Base-by-base conservation (phyloP, 768 basidiomycete species). In the Amanita muscaria region DNA sequence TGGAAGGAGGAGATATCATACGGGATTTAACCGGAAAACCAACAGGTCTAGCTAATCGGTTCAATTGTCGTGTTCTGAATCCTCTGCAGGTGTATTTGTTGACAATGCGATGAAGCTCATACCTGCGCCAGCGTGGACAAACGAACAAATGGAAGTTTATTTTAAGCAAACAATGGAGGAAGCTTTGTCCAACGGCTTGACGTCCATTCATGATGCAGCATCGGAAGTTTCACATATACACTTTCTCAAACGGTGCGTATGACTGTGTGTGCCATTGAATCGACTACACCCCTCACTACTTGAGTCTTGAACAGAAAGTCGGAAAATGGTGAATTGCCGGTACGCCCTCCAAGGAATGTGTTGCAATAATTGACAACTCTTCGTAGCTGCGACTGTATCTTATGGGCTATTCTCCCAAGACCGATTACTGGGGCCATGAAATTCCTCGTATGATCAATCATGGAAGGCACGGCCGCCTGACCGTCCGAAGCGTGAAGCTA, bases 71-170 rank as follows among this genome's bases (percentile, higher is more conserved):
- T n/a, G 23, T 9, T 22, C 6, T 24, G 14, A 7, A n/a, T 10
- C 21, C 8, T 36, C 5, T 16, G 27, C 24, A 73, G 88, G 88
- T 5, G 64, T 91, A 15, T 83, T 92, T 49, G 66, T 94, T 23
- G 94, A 98, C 62, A 88, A 88, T 24, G 94, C 93, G 0, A 89
- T 91, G 78, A 55, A 59, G 11, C 72, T 93, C 25, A 73, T 96
- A 14, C 78, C 74, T 2, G 64, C 66, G 9, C 92, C 90, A 0
- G 56, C 69, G 1, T 80, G 79, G 70, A 73, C 76, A 0, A 68
- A 79, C 21, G 69, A 78, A 41, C 73, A 80, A 53, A 65, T 72
- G 50, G 61, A 70, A n/a, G 55, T 58, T 4, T 87, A 75, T 56
- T 82, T 86, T 45, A 64, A 78, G n/a, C 65, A 68, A 10, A 72